Conservation (phyloP, 116 monocot species). For the Posidonia oceanica region DNA sequence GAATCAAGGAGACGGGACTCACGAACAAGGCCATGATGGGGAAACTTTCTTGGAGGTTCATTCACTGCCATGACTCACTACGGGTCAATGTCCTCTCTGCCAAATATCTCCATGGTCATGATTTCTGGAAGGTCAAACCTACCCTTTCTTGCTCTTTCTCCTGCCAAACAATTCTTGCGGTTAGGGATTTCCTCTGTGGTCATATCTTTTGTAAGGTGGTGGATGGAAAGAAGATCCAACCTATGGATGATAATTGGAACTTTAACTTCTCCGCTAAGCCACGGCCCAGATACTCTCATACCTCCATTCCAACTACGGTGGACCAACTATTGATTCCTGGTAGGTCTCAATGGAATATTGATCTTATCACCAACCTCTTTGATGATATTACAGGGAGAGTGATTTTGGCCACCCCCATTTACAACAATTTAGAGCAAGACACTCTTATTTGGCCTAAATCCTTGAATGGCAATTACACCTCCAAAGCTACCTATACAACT, state of each 20-base stretch:
- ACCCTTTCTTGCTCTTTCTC: neutral
- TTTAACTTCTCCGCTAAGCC: too few species aligned
- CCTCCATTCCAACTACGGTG: too few species aligned
- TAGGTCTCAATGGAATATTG: neutral
- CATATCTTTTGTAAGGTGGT: too few species aligned
- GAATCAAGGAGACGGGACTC: neutral
- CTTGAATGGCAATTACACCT: neutral
- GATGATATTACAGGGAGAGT: neutral
- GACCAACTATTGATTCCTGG: too few species aligned
- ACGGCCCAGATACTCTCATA: too few species aligned
- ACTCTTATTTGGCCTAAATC: neutral
- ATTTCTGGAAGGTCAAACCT: neutral
- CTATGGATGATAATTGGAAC: too few species aligned
- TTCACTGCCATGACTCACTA: neutral
- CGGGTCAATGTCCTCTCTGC: neutral
- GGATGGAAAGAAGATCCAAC: too few species aligned
- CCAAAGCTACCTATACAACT: too few species aligned
- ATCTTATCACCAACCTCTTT: neutral
- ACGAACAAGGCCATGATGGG: neutral
- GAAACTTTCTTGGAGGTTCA: neutral
- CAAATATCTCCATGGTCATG: neutral
- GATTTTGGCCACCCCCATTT: neutral
- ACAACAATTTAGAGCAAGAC: neutral
- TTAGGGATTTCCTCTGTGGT: too few species aligned
- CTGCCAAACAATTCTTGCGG: too few species aligned